Base-by-base conservation (phyloP, 768 basidiomycete genomes). In the Floccularia luteovirens region DNA sequence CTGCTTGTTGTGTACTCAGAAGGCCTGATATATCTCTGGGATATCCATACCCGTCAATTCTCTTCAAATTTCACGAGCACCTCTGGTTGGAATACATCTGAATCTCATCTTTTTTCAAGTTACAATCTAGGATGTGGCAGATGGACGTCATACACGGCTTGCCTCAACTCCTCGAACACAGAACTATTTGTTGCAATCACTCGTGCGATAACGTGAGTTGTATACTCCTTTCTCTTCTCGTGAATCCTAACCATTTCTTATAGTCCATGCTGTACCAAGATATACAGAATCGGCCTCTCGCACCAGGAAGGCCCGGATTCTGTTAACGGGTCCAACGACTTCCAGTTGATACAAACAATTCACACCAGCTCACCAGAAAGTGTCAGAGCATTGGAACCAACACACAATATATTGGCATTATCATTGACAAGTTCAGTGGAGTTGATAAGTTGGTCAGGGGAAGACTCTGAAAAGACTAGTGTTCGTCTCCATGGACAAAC, bases 1-100 rank as follows among this genome's bases (percentile, higher is more conserved):
- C 54, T 77, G 14, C 49, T 76, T 10, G 60, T 62, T 10, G 54
- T 70, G 2, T 72, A 69, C 44, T 50, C 50, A 13, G 67, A 70
- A 42, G 68, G 71, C 3, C 42, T 56, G 1, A 47, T 70, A 1
- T 57, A 66, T 34, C 48, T 76, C 0, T 74, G 70, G 63, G 70
- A 75, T 46, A 48, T 61, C 24, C 39, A 42, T 52, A 21, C 21
- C 32, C 28, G 21, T 31, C 17, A 12, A 30, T 31, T 34, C 38
- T n/a, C n/a, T n/a, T n/a, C n/a, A n/a, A n/a, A n/a, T n/a, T n/a
- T n/a, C n/a, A n/a, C n/a, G n/a, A n/a, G n/a, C n/a, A n/a, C n/a
- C 24, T 43, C 5, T 19, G 19, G n/a, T 5, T 28, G 20, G 22
- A 21, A 11, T 32, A 33, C 23, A 44, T 54, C 30, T 40, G 50